Percentiles rank a stretch among this genome's conserved stretches.
Conservation (phyloP, 2,329 filamentous ascomycete species). For the Paecilomyces variotii region DNA sequence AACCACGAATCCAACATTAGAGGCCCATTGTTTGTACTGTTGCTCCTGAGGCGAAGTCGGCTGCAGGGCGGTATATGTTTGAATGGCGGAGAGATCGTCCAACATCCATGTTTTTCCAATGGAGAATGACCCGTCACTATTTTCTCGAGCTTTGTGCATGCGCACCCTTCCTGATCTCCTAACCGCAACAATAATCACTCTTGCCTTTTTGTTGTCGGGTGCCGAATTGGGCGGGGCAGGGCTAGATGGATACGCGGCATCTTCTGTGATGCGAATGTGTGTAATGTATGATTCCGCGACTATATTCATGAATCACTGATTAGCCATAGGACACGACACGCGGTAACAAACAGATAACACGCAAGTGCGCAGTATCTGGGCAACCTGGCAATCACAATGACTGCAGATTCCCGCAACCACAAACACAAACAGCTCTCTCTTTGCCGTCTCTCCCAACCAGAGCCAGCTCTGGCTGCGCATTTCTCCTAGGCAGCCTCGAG, state of each 20-base stretch:
- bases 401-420: not conserved
- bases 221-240: constrained; percentile 75
- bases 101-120: constrained; percentile 98
- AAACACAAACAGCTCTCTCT: not conserved
- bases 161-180: constrained; percentile 85
- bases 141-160: constrained; percentile 95
- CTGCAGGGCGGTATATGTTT: constrained; percentile 64
- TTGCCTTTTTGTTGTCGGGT: constrained; percentile 70
- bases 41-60: constrained; percentile 53
- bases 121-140: constrained; percentile 85
- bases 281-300: constrained; percentile 95
- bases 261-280: constrained; percentile 86
- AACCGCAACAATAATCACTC: constrained; percentile 88
- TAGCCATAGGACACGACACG: constrained; percentile 5
- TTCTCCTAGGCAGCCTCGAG: not conserved
- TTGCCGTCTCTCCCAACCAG: not conserved
- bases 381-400: not conserved
- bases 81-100: constrained; percentile 76
- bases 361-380: not conserved
- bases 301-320: constrained; percentile 26
- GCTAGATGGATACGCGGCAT: constrained; percentile 68
- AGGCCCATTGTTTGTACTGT: constrained; percentile 65
- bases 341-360: not conserved
- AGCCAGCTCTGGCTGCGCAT: not conserved
- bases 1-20: constrained; percentile 75